Evolutionary conservation across 1,284 basidiomycete genomes (phyloP).

Genomic region (Microbotryum lychnidis-dioicae): DNA sequence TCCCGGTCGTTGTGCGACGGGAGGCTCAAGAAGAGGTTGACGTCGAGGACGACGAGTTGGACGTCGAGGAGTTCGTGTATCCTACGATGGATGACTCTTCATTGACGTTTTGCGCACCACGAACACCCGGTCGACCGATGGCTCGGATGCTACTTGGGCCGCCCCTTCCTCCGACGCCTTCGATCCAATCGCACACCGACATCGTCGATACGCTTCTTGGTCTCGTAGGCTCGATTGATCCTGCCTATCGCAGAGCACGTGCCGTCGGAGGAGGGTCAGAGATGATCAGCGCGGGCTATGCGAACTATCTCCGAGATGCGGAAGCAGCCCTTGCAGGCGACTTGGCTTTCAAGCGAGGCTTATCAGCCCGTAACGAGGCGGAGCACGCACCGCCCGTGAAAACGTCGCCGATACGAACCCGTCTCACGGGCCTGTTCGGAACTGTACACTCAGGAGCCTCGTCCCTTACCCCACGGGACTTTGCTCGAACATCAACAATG

Average conservation of each 20-base stretch:
- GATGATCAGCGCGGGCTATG: constrained; percentile 74
- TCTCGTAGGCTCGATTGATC: constrained; percentile 70
- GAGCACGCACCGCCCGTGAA: not conserved
- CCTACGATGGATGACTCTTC: constrained; percentile 38
- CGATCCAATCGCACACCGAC: constrained; percentile 31
- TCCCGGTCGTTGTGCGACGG: constrained; percentile 50
- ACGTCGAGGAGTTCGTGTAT: constrained; percentile 49
- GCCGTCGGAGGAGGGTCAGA: constrained; percentile 46
- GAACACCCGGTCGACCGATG: not conserved
- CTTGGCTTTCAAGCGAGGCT: constrained; percentile 23
- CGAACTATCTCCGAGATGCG: constrained; percentile 74
- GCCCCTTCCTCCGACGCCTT: constrained; percentile 2
- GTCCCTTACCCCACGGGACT: constrained; percentile 5
- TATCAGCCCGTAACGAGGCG: constrained; percentile 1
- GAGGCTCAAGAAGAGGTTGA: constrained; percentile 34
- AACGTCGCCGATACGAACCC: not conserved
- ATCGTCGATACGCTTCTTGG: constrained; percentile 60
- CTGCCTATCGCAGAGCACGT: constrained; percentile 45
- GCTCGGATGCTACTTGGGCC: constrained; percentile 4
- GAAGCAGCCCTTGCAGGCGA: constrained; percentile 52
- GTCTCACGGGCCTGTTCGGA: not conserved
- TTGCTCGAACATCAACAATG: constrained; percentile 5
- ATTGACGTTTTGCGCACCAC: not conserved
- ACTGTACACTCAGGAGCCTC: not conserved
- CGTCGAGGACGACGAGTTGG: constrained; percentile 55